phyloP scores from a whole-genome alignment of 116 monocot species.

The Zostera marina region DNA sequence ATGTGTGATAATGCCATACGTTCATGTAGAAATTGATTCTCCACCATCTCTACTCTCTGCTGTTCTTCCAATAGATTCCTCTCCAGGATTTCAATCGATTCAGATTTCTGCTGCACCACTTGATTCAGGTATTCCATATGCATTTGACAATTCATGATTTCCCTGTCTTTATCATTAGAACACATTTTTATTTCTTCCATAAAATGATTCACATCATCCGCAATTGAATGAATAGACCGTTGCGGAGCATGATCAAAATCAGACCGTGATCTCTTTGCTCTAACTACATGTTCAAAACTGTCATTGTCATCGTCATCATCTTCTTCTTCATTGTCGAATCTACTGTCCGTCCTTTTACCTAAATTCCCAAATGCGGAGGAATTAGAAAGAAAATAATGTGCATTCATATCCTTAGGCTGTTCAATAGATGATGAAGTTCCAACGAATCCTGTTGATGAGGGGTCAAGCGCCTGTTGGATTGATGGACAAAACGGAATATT shows the following conservation, averaged over 20 bases:
- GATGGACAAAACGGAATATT: constrained; percentile 19
- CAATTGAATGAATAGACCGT: constrained; percentile 14
- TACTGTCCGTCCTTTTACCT: constrained; percentile 32
- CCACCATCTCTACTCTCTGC: constrained; percentile 34
- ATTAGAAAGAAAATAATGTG: constrained; percentile 6
- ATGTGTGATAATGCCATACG: constrained; percentile 34
- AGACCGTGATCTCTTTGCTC: constrained; percentile 29
- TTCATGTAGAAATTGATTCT: constrained; percentile 53
- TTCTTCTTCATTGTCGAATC: constrained; percentile 28
- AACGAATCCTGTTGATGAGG: constrained; percentile 38
- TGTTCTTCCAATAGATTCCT: constrained; percentile 35
- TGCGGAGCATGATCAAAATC: constrained; percentile 16
- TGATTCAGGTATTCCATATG: constrained; percentile 31
- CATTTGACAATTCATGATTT: constrained; percentile 24
- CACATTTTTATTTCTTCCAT: constrained; percentile 23
- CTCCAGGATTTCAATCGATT: constrained; percentile 35
- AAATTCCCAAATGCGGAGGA: constrained; percentile 29
- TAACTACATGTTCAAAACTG: constrained; percentile 16
- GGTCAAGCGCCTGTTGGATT: constrained; percentile 16
- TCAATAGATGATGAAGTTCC: constrained; percentile 18
- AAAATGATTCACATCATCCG: constrained; percentile 22
- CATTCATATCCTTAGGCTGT: constrained; percentile 16
- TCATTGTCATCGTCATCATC: constrained; percentile 15
- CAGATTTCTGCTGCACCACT: constrained; percentile 53
- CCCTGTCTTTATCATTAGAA: constrained; percentile 41